A percentile compares a stretch with the other conserved stretches of the same genome.
Conservation (phyloP, 139 green algal species). For the Coccomyxa sp. region DNA sequence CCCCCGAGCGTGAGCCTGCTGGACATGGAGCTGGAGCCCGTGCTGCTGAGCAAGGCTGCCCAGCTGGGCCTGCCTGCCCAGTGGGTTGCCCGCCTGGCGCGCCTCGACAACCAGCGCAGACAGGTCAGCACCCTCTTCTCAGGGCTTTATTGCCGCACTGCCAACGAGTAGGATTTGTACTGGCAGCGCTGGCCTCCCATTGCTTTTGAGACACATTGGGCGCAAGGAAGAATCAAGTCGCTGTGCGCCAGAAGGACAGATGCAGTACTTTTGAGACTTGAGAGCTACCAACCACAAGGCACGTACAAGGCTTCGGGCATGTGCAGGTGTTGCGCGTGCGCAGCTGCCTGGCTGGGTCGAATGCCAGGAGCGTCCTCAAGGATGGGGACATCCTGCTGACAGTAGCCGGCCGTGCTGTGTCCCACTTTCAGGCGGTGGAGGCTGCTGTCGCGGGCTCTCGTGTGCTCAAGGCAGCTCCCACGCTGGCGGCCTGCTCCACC, state of each 20-base stretch:
- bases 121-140: constrained; percentile 28
- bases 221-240: too few relatives aligned
- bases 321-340: constrained; percentile 70
- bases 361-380: constrained; percentile 47
- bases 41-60: constrained; percentile 78
- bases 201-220: too few relatives aligned
- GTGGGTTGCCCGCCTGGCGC: constrained; percentile 65
- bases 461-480: background rate
- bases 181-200: too few relatives aligned
- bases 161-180: too few relatives aligned
- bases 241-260: too few relatives aligned
- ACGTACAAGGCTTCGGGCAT: background rate
- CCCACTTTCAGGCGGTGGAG: constrained; percentile 67
- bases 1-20: constrained; percentile 41
- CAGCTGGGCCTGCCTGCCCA: constrained; percentile 59
- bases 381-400: constrained; percentile 81
- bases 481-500: too few relatives aligned
- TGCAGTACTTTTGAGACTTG: too few relatives aligned
- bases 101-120: constrained; percentile 63
- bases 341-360: constrained; percentile 37
- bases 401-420: constrained; percentile 60
- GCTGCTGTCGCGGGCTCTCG: background rate
- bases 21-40: constrained; percentile 73
- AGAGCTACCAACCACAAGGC: background rate
- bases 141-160: background rate